Base-by-base conservation (phyloP, 2,329 filamentous ascomycete genomes). In the Hypomyces rosellus region DNA sequence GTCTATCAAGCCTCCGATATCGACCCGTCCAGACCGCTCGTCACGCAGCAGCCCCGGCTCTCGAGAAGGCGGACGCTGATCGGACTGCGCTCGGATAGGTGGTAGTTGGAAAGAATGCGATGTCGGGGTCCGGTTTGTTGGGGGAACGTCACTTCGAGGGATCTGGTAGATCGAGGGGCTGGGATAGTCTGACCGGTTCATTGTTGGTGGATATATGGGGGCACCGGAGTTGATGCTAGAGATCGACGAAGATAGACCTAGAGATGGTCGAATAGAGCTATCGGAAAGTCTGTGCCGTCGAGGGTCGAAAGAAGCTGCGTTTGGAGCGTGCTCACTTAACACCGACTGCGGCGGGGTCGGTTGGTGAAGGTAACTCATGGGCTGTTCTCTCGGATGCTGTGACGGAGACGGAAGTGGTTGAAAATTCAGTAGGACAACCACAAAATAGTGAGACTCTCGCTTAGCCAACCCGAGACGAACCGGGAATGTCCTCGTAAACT, bases 1-100 rank as follows among this genome's bases (percentile, higher is more conserved):
- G 56, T 81, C 82, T 59, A 86, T 79, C 60, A 81, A 71, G 2
- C 80, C 81, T 11, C 75, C 78, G 54, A 85, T 84, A 58, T 82
- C 80, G 45, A 84, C 75, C 14, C 81, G 74, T 36, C 72, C 65
- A 15, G 72, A 66, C 25, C 78, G 73, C 49, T 80, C 78, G 50
- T 78, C 76, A 40, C 74, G 70, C 49, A 63, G 61, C 64, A 70
- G 72, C 22, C 60, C 56, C 16, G 57, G 54, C n/a, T 59, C 51
- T 34, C 52, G 55, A 15, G 56, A 20, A 6, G 50, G 51, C 5
- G 40, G 46, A 18, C 52, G 46, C 37, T 59, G 61, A 7, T 69
- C 64, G 13, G 69, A 63, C 30, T 67, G 68, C 9, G 67, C 63
- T 30, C 72, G 69, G 51, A 79, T 78, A 1, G 76, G 75, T 3